phyloP scores from a whole-genome alignment of 2,329 filamentous ascomycete genomes.

The Talaromyces funiculosus region DNA sequence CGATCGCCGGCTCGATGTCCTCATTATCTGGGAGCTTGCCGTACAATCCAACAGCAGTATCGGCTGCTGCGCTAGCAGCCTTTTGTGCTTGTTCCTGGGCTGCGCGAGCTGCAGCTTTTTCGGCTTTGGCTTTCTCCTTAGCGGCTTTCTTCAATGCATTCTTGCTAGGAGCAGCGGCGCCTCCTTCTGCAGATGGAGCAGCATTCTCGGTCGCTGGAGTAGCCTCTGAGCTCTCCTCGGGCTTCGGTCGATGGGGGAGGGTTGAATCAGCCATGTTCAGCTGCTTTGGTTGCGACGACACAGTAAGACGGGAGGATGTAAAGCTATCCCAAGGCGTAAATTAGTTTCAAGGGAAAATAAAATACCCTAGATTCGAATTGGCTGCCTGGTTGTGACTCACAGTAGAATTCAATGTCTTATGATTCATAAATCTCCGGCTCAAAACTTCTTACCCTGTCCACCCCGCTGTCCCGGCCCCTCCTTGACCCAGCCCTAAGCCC shows the following conservation, averaged over 20 bases:
- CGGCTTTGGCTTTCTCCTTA: slow-evolving; percentile 83
- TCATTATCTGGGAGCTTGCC: slow-evolving; percentile 60
- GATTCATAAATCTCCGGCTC: slow-evolving; percentile 5
- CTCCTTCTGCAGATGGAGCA: slow-evolving; percentile 30
- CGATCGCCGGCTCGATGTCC: slow-evolving; percentile 55
- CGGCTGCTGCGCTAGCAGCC: slow-evolving; percentile 58
- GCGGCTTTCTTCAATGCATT: slow-evolving; percentile 80
- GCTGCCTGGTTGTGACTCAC: not conserved
- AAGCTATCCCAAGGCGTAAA: not conserved
- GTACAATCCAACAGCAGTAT: slow-evolving; percentile 66
- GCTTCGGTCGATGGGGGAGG: slow-evolving; percentile 36
- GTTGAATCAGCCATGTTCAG: slow-evolving; percentile 33
- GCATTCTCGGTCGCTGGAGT: slow-evolving; percentile 13
- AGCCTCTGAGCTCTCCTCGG: slow-evolving; percentile 27
- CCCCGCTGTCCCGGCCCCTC: slow-evolving; percentile 14
- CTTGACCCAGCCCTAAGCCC: slow-evolving; percentile 15
- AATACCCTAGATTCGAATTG: not conserved
- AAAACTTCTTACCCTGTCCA: slow-evolving; percentile 9
- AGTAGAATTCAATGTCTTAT: not conserved
- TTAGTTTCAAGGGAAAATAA: not conserved
- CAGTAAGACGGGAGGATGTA: not conserved
- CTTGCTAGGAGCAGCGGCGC: slow-evolving; percentile 57
- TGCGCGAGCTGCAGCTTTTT: slow-evolving; percentile 65
- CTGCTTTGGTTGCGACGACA: not conserved
- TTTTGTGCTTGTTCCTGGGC: slow-evolving; percentile 68